Evolutionary conservation across 495 filamentous ascomycete genomes (phyloP).

Genomic region (Penicillium diatomitis): DNA sequence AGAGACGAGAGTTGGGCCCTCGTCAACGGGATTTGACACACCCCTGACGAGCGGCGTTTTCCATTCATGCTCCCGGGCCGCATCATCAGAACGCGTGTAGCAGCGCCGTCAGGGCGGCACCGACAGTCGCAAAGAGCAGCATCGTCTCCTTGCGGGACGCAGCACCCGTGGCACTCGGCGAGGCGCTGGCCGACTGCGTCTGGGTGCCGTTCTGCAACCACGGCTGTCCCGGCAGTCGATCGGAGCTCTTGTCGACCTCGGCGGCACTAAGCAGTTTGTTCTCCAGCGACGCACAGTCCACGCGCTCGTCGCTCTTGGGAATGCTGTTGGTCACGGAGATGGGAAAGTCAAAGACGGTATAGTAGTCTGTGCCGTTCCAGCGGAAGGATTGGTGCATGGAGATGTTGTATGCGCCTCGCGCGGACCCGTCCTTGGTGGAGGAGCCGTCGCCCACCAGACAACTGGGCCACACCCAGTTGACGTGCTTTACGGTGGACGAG

Average conservation of each 20-base stretch:
- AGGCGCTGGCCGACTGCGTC: conserved; percentile 2
- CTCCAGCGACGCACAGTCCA: conserved; percentile 12
- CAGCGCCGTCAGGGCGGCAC: not conserved
- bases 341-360: conserved; percentile 60
- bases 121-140: conserved; percentile 3
- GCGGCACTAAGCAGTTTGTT: conserved; percentile 9
- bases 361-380: conserved; percentile 50
- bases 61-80: too few relatives aligned
- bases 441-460: conserved; percentile 44
- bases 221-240: conserved; percentile 13
- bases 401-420: conserved; percentile 43
- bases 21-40: not conserved
- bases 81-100: conserved; percentile 3
- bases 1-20: not conserved
- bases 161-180: not conserved
- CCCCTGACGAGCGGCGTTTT: too few relatives aligned
- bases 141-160: not conserved
- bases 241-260: conserved; percentile 9
- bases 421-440: conserved; percentile 10
- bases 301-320: conserved; percentile 8
- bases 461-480: conserved; percentile 58
- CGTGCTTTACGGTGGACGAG: conserved; percentile 58
- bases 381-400: conserved; percentile 61
- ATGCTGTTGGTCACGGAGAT: conserved; percentile 60
- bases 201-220: conserved; percentile 8